These are phyloP conservation scores for Mortierella polycephala DNA, from an alignment of 371 early-diverging fungal genomes.

Conservation along the genomic window DNA sequence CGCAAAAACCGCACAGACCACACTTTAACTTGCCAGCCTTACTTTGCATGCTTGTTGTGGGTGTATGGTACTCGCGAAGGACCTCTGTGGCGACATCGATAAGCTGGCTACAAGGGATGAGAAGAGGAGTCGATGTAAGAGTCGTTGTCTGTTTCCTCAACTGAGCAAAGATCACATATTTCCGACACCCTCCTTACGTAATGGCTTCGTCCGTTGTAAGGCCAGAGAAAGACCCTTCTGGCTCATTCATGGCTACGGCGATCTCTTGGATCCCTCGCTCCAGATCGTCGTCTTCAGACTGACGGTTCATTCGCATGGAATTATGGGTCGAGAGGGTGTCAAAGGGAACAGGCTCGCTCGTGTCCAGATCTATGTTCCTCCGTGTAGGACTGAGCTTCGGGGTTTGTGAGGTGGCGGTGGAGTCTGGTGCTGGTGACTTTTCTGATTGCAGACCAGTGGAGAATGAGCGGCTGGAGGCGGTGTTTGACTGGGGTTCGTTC, in stretches of 20 bases:
- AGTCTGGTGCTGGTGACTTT: conserved; percentile 3
- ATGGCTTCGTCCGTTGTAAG: conserved; percentile 45
- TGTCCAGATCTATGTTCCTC: conserved; percentile 16
- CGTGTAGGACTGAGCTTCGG: conserved; percentile 4
- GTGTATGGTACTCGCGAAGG: conserved; percentile 32
- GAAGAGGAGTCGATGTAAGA: not conserved
- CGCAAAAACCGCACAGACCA: conserved; percentile 18
- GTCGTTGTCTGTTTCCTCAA: not conserved
- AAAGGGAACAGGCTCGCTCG: conserved; percentile 31
- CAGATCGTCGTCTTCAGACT: conserved; percentile 51
- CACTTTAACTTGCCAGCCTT: conserved; percentile 2
- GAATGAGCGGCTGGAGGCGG: not conserved
- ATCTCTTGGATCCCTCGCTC: conserved; percentile 43
- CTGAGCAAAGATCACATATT: not conserved
- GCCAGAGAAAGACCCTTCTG: conserved; percentile 41
- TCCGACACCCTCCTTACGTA: conserved; percentile 19
- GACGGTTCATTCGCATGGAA: conserved; percentile 16
- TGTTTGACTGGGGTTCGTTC: not conserved
- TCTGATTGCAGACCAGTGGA: conserved; percentile 4
- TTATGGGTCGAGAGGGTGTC: conserved; percentile 3
- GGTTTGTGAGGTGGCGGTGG: not conserved
- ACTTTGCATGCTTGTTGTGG: conserved; percentile 37
- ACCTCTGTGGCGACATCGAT: conserved; percentile 36
- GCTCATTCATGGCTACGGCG: conserved; percentile 28
- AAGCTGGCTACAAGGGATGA: conserved; percentile 26